These are phyloP conservation scores for Naematelia aurantialba DNA, from an alignment of 768 basidiomycete genomes.

Conservation along the genomic window DNA sequence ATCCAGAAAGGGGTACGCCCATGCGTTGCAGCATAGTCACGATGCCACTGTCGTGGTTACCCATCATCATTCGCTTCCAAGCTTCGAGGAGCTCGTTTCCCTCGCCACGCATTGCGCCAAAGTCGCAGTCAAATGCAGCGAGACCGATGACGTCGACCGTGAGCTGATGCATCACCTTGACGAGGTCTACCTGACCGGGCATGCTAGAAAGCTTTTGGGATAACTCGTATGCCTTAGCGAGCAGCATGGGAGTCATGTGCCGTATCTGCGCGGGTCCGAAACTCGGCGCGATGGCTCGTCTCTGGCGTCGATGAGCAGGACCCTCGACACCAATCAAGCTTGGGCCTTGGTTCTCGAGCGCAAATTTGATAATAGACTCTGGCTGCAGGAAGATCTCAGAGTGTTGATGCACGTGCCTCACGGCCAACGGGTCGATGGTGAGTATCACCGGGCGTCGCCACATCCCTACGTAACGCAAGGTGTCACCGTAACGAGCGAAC, in stretches of 20 bases:
- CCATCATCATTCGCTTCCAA: constrained; percentile 44
- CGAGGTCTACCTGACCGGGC: neutral
- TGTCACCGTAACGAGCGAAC: neutral
- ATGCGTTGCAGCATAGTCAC: constrained; percentile 51
- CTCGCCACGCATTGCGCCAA: constrained; percentile 70
- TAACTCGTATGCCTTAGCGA: neutral
- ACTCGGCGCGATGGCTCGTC: neutral
- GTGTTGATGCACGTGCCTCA: neutral
- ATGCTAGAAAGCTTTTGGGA: neutral
- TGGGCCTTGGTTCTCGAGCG: neutral
- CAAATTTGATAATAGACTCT: neutral
- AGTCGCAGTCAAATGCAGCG: constrained; percentile 67
- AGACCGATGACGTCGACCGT: constrained; percentile 72
- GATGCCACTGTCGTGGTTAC: constrained; percentile 1
- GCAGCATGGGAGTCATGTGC: neutral
- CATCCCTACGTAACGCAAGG: constrained; percentile 1
- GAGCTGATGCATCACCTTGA: constrained; percentile 52
- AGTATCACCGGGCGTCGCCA: neutral
- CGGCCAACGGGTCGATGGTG: neutral
- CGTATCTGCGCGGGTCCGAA: neutral
- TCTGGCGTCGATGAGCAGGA: neutral
- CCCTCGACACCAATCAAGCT: neutral
- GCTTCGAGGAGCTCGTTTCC: constrained; percentile 69
- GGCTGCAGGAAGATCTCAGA: neutral
- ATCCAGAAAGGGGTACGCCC: neutral